Base-by-base conservation (phyloP, 179 eudicot genomes). In the Silene noctiflora region DNA sequence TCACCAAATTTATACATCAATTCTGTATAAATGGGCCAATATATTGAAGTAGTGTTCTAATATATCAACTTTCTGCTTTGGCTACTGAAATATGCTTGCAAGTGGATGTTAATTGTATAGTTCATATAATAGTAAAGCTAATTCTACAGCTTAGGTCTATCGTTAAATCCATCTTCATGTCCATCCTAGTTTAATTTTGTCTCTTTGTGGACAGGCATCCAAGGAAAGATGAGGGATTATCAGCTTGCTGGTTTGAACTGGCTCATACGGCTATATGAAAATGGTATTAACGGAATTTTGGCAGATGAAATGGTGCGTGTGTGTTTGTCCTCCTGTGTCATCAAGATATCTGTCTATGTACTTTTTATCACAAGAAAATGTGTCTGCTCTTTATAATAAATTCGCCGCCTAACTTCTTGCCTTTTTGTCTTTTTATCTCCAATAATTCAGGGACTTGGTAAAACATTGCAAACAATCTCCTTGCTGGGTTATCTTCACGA, bases 181-280 rank as follows among this genome's bases (percentile, higher is more conserved):
- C 48, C 58, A 6, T 51, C 14, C 22, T 12, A 68, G 65, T 56
- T 70, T 29, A 62, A 59, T 51, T 62, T 67, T 33, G 20, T 20
- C 33, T 21, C 3, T 58, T 0, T 44, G 71, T 53, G 31, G 78
- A 48, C 86, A 94, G 98, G 98, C 76, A 92, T 94, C 69, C 94
- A 90, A 73, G 98, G 97, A 69, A 94, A 92, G 85, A 92, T 94
- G 98, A 89, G 98, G 86, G 98, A 90, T 73, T 94, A 94, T 77
- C 98, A 94, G 81, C 96, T 94, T 78, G 98, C 98, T 81, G 97
- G 97, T 56, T 76, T 94, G 71, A 94, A 94, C 80, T 94, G 98
- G 98, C 91, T 94, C 44, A 94, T 94, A 58, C 82, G 98, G 39
- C 81, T 94, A n/a, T 94, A 94, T 74, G 98, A 94, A 80, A 94